Conservation (phyloP, 805 yeast genomes). For the Spathaspora girioi region DNA sequence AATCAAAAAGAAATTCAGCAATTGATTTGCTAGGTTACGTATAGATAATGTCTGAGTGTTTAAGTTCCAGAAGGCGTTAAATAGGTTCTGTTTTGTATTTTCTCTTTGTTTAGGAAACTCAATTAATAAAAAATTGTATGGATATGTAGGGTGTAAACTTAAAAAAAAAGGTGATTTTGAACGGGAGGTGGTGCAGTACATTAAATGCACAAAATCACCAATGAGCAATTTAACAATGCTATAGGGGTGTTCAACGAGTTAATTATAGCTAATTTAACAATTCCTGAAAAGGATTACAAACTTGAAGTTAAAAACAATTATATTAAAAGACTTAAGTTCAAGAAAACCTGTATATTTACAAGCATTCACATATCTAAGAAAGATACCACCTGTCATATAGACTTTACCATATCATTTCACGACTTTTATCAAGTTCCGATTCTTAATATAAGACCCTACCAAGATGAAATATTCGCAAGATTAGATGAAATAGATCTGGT, state of each 20-base stretch:
- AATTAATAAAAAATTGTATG: background rate
- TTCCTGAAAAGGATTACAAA: background rate
- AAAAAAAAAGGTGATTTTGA: background rate
- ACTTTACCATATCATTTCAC: slow-evolving; percentile 27
- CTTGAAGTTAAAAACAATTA: slow-evolving; percentile 9
- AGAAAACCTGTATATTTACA: slow-evolving; percentile 4
- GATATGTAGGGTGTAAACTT: background rate
- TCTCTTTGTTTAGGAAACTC: background rate
- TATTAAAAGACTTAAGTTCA: slow-evolving; percentile 6
- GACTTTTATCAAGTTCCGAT: slow-evolving; percentile 29
- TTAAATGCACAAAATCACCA: background rate
- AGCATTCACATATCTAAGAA: background rate
- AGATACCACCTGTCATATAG: slow-evolving; percentile 6
- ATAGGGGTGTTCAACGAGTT: slow-evolving; percentile 13
- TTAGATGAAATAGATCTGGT: background rate
- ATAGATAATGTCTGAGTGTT: background rate
- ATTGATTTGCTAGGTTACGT: background rate
- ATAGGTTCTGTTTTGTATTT: background rate
- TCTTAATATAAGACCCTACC: slow-evolving; percentile 18
- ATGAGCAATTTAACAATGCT: background rate
- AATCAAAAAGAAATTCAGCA: background rate
- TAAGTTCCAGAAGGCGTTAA: background rate
- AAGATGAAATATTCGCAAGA: slow-evolving; percentile 1
- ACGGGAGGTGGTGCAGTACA: background rate
- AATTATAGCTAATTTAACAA: slow-evolving; percentile 8